Evolutionary conservation across 208 protist species (phyloP).

Genomic region (Acanthamoeba royreba): DNA sequence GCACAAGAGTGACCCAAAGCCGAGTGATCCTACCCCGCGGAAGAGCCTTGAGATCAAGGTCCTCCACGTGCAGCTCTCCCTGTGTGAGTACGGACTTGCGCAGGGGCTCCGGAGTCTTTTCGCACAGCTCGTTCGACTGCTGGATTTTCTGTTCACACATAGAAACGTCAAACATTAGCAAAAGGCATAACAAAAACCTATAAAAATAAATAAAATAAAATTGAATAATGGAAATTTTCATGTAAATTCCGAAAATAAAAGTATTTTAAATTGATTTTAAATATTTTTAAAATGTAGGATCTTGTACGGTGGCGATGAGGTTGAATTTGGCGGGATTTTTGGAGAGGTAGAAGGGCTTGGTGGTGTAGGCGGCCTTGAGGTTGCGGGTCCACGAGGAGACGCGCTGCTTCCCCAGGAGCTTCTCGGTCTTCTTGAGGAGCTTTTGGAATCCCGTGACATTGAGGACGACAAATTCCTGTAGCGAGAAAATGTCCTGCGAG

Average conservation of each 20-base stretch:
- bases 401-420: neutral
- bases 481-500: neutral
- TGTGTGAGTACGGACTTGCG: neutral
- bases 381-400: neutral
- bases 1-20: slow-evolving; percentile 43
- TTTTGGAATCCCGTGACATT: slow-evolving; percentile 32
- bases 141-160: neutral
- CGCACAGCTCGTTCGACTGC: neutral
- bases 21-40: neutral
- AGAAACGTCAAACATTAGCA: neutral
- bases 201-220: neutral
- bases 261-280: neutral
- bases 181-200: neutral
- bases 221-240: neutral
- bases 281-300: neutral
- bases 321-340: slow-evolving; percentile 24
- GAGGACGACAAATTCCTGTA: neutral
- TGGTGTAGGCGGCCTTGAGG: neutral
- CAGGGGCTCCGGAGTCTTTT: neutral
- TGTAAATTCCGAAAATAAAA: neutral
- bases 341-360: slow-evolving; percentile 14
- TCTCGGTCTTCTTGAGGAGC: slow-evolving; percentile 45
- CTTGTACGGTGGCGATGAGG: neutral
- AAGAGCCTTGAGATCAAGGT: slow-evolving; percentile 14
- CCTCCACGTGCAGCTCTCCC: neutral